phyloP scores from a whole-genome alignment of 768 basidiomycete species.

The Xerocomellus dryophilus region DNA sequence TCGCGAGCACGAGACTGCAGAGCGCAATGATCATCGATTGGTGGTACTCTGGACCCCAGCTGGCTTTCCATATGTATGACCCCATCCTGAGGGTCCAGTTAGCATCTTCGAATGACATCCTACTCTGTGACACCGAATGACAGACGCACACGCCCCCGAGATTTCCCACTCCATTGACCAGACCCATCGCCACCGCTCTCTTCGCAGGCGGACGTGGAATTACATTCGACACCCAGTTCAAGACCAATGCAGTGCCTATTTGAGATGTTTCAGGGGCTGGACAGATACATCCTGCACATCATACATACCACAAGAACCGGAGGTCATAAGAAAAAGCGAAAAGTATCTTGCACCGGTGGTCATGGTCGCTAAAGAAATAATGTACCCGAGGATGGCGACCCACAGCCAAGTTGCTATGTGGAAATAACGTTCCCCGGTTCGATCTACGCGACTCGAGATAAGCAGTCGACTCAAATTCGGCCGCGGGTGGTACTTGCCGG shows the following conservation, averaged over 20 bases:
- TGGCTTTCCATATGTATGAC: constrained; percentile 57
- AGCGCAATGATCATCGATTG: constrained; percentile 56
- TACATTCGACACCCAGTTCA: constrained; percentile 62
- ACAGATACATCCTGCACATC: not conserved
- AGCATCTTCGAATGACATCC: not conserved
- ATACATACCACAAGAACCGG: constrained; percentile 43
- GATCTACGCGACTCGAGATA: constrained; percentile 35
- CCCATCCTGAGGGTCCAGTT: constrained; percentile 43
- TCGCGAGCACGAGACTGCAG: constrained; percentile 28
- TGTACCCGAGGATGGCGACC: constrained; percentile 57
- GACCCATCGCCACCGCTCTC: constrained; percentile 53
- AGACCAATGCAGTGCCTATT: constrained; percentile 41
- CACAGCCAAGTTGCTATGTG: constrained; percentile 57
- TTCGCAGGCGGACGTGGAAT: constrained; percentile 57
- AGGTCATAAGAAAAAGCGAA: constrained; percentile 63
- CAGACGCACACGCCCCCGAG: constrained; percentile 54
- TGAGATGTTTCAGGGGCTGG: not conserved
- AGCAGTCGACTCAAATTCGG: not conserved
- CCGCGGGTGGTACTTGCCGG: constrained; percentile 28
- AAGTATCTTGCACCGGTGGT: constrained; percentile 53
- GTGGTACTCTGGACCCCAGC: constrained; percentile 61
- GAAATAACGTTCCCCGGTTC: constrained; percentile 63
- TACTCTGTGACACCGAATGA: not conserved
- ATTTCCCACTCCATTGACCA: constrained; percentile 61
- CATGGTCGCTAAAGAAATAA: constrained; percentile 54